Percentiles rank a stretch among this genome's conserved stretches.
phyloP scores from a whole-genome alignment of 768 basidiomycete species.

The Lentinus brumalis region DNA sequence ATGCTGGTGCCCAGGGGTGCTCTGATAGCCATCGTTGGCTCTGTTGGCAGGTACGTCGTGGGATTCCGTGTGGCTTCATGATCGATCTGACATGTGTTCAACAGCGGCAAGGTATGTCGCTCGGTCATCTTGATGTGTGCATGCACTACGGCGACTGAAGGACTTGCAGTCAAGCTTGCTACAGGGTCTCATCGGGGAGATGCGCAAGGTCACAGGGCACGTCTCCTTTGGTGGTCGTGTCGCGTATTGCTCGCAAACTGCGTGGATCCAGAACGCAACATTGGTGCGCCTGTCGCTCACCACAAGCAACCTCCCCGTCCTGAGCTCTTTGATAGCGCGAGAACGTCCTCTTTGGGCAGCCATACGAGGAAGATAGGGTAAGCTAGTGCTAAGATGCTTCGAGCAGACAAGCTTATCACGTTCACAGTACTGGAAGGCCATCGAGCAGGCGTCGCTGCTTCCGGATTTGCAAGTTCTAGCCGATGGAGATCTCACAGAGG shows the following conservation, averaged over 20 bases:
- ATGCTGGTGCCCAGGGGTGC: conserved; percentile 58
- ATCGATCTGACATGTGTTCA: neutral
- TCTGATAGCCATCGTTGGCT: conserved; percentile 65
- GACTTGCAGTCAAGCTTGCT: conserved; percentile 50
- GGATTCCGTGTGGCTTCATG: neutral
- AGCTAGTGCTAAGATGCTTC: neutral
- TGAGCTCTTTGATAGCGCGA: conserved; percentile 44
- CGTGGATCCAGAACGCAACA: conserved; percentile 76
- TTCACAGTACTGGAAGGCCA: conserved; percentile 57
- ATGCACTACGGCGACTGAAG: neutral
- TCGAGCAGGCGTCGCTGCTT: conserved; percentile 59
- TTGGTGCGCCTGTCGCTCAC: conserved; percentile 40
- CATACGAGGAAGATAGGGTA: conserved; percentile 55
- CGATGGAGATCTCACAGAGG: conserved; percentile 75
- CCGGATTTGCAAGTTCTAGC: conserved; percentile 66
- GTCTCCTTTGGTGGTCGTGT: conserved; percentile 64
- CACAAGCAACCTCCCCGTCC: neutral
- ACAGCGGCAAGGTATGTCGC: conserved; percentile 17
- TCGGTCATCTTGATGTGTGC: neutral
- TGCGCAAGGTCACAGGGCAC: conserved; percentile 53
- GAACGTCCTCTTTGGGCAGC: conserved; percentile 68
- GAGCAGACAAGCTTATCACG: no score
- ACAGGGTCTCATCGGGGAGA: conserved; percentile 70
- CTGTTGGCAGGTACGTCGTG: conserved; percentile 53
- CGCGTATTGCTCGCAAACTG: conserved; percentile 72